A percentile compares a stretch with the other conserved stretches of the same genome.
phyloP scores from a whole-genome alignment of 2,329 filamentous ascomycete genomes.

The Claviceps fusiformis region DNA sequence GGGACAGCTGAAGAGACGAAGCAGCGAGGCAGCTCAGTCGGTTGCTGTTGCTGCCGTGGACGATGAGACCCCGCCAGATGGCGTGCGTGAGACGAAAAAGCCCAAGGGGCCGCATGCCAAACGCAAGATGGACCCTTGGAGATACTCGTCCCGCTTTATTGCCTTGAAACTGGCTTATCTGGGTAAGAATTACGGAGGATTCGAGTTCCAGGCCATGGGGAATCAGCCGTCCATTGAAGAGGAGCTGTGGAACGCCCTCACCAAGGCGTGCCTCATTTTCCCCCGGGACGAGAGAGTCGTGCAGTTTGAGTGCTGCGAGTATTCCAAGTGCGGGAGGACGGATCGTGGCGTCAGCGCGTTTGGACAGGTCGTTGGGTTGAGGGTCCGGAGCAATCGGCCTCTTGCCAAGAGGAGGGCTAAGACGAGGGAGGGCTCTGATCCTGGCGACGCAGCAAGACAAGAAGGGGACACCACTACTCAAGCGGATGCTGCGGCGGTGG shows the following conservation, averaged over 20 bases:
- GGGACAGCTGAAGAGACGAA: constrained; percentile 41
- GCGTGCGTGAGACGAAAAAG: neutral
- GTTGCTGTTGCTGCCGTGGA: constrained; percentile 15
- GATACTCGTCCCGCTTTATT: constrained; percentile 71
- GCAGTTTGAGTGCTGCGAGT: constrained; percentile 74
- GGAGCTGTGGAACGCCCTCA: constrained; percentile 81
- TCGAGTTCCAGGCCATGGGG: constrained; percentile 69
- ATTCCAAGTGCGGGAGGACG: constrained; percentile 89
- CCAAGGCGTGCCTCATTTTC: constrained; percentile 69
- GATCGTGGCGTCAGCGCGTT: constrained; percentile 92
- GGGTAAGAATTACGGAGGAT: constrained; percentile 82
- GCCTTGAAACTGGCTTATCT: constrained; percentile 91
- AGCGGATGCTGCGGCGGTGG: neutral
- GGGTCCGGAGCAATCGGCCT: constrained; percentile 68
- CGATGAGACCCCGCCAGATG: neutral
- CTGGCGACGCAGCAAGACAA: constrained; percentile 11
- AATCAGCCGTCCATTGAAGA: constrained; percentile 76
- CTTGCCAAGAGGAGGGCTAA: constrained; percentile 23
- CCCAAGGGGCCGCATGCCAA: constrained; percentile 24
- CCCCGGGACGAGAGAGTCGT: constrained; percentile 50
- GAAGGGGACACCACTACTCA: neutral
- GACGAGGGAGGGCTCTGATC: constrained; percentile 11
- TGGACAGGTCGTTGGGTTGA: constrained; percentile 79
- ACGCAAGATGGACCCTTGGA: constrained; percentile 58
- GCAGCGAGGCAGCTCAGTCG: constrained; percentile 10